These are phyloP conservation scores for Chaetomium tenue DNA, from an alignment of 495 filamentous ascomycete genomes.

Conservation along the genomic window DNA sequence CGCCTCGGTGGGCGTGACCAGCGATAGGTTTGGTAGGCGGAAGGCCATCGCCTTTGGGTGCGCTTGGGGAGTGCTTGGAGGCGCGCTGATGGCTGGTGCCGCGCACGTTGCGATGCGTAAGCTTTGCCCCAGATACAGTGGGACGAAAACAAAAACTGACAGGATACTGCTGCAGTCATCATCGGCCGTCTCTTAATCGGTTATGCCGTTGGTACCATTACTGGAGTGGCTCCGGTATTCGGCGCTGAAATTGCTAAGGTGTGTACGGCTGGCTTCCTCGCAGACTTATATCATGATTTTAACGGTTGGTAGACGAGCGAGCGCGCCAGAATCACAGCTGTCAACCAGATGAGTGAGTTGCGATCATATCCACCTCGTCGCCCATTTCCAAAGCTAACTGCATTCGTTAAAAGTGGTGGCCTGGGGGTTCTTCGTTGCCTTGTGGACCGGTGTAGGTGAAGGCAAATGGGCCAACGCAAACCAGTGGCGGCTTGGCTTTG, in stretches of 20 bases:
- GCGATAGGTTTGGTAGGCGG: slow-evolving; percentile 48
- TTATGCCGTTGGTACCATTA: slow-evolving; percentile 51
- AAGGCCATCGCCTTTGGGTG: slow-evolving; percentile 52
- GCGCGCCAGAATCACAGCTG: slow-evolving; percentile 49
- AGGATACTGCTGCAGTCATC: slow-evolving; percentile 35
- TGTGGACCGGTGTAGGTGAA: slow-evolving; percentile 46
- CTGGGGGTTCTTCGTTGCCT: slow-evolving; percentile 51
- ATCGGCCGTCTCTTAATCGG: slow-evolving; percentile 54
- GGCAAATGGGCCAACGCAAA: slow-evolving; percentile 37
- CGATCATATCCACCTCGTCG: too few relatives aligned
- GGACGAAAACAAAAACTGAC: neutral
- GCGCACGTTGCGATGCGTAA: slow-evolving; percentile 50
- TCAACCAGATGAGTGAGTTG: slow-evolving; percentile 38
- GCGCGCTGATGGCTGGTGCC: slow-evolving; percentile 52
- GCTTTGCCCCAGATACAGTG: neutral
- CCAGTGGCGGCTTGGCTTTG: slow-evolving; percentile 57
- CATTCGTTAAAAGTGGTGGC: slow-evolving; percentile 45
- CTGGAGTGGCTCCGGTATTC: slow-evolving; percentile 51
- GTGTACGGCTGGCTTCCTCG: too few relatives aligned
- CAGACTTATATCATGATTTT: neutral
- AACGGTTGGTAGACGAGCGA: slow-evolving; percentile 43
- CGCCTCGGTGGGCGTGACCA: slow-evolving; percentile 46
- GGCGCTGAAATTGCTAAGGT: slow-evolving; percentile 41
- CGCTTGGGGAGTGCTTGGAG: slow-evolving; percentile 46
- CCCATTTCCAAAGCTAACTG: neutral